Conservation (phyloP, 441 rosid species). For the Sinapis alba region DNA sequence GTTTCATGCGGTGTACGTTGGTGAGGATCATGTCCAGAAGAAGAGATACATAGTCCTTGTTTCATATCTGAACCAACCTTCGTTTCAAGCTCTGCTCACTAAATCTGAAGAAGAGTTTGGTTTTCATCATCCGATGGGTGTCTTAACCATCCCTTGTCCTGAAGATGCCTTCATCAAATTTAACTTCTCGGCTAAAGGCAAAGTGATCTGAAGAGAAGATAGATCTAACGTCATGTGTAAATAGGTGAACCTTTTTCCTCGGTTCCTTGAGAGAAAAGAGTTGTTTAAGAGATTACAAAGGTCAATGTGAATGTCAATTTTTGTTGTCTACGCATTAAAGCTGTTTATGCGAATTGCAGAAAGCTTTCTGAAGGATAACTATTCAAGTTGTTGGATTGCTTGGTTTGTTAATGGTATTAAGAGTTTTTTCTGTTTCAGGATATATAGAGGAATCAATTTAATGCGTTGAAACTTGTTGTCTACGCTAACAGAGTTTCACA, state of each 20-base stretch:
- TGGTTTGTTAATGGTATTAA: background rate
- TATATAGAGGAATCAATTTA: background rate
- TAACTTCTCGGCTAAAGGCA: background rate
- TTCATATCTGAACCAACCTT: constrained; percentile 27
- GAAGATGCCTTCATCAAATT: constrained; percentile 23
- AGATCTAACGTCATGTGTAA: background rate
- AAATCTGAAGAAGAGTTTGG: constrained; percentile 25
- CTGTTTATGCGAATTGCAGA: background rate
- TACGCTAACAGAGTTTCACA: background rate
- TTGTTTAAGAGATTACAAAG: background rate
- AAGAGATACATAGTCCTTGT: constrained; percentile 24
- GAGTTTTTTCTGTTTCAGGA: background rate
- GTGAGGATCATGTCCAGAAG: constrained; percentile 11
- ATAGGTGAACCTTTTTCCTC: background rate
- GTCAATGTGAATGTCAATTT: constrained; percentile 6
- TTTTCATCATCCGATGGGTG: constrained; percentile 19
- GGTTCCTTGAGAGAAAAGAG: background rate
- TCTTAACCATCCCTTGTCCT: constrained; percentile 24
- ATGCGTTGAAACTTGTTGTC: background rate
- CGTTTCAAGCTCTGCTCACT: constrained; percentile 9
- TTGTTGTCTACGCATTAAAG: background rate
- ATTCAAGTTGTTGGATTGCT: background rate
- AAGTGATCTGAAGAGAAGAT: background rate
- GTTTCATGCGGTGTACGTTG: constrained; percentile 24
- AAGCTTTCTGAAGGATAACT: background rate